phyloP scores from a whole-genome alignment of 257 asterid species.

The Mitragyna speciosa region DNA sequence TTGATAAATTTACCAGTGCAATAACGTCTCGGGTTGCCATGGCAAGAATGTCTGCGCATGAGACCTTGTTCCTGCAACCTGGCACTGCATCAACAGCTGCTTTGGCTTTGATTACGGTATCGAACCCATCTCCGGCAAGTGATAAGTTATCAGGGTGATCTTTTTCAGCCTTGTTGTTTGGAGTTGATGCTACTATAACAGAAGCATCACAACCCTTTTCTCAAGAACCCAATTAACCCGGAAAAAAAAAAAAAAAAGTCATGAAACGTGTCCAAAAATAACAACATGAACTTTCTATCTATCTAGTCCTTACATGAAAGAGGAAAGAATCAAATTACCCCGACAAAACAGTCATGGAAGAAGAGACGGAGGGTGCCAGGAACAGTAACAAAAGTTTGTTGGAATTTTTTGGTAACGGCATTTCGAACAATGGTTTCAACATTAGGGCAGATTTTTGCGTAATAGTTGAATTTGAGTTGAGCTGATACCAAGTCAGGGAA shows the following conservation, averaged over 20 bases:
- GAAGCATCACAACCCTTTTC: constrained; percentile 94
- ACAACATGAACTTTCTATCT: not conserved
- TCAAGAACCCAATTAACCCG: too few species aligned
- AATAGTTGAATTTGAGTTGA: constrained; percentile 48
- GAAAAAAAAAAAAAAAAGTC: not conserved
- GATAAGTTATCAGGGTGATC: constrained; percentile 82
- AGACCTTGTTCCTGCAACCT: constrained; percentile 61
- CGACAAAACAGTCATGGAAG: constrained; percentile 81
- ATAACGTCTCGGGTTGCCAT: constrained; percentile 81
- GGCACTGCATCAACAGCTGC: constrained; percentile 67
- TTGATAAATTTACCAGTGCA: constrained; percentile 42
- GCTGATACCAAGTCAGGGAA: constrained; percentile 41
- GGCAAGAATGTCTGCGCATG: constrained; percentile 92
- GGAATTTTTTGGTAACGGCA: constrained; percentile 53
- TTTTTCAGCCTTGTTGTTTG: constrained; percentile 68
- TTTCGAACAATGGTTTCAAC: constrained; percentile 61
- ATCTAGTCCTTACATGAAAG: not conserved
- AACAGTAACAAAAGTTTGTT: constrained; percentile 64
- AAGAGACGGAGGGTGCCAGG: constrained; percentile 72
- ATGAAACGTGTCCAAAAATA: too few species aligned
- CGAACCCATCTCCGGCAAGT: constrained; percentile 97
- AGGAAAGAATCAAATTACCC: constrained; percentile 29
- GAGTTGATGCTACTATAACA: constrained; percentile 55
- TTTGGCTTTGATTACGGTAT: constrained; percentile 78
- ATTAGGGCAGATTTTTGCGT: constrained; percentile 57